Percentiles rank a stretch among this genome's conserved stretches.
phyloP scores from a whole-genome alignment of 352 stramenopile genomes.

The Thalassiosira mediterranea region DNA sequence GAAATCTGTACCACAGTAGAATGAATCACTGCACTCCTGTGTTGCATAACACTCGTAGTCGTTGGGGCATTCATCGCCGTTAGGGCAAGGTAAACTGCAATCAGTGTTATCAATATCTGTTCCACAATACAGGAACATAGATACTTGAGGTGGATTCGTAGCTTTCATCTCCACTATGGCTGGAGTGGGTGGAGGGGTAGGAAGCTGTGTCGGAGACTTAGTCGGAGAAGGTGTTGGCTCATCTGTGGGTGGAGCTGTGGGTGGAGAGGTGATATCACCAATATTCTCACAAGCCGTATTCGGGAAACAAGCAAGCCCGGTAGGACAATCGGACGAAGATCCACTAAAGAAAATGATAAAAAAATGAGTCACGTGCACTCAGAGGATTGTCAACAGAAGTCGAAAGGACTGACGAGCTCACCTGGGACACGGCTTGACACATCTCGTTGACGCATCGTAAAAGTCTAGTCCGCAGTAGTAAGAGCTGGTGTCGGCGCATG shows the following conservation, averaged over 20 bases:
- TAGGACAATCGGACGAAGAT: slow-evolving; percentile 39
- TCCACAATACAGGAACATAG: slow-evolving; percentile 57
- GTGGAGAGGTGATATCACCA: slow-evolving; percentile 5
- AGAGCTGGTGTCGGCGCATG: slow-evolving; percentile 46
- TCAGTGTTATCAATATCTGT: slow-evolving; percentile 50
- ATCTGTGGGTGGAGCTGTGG: slow-evolving; percentile 17
- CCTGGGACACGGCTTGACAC: slow-evolving; percentile 44
- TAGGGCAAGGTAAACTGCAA: slow-evolving; percentile 53
- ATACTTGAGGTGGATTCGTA: slow-evolving; percentile 37
- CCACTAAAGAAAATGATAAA: too few species aligned
- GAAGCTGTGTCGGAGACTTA: slow-evolving; percentile 22
- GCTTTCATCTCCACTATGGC: slow-evolving; percentile 16
- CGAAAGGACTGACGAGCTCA: slow-evolving; percentile 10
- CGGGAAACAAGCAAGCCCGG: slow-evolving; percentile 52
- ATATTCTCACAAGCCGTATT: slow-evolving; percentile 55
- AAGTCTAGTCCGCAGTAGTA: slow-evolving; percentile 58
- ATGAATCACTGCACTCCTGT: slow-evolving; percentile 53
- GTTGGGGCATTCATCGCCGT: slow-evolving; percentile 46
- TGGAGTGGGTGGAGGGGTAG: slow-evolving; percentile 24
- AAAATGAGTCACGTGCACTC: too few species aligned
- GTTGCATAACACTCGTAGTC: slow-evolving; percentile 54
- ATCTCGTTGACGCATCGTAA: slow-evolving; percentile 50
- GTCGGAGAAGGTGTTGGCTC: slow-evolving; percentile 16
- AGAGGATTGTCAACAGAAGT: too few species aligned
- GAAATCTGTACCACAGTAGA: slow-evolving; percentile 53